Evolutionary conservation across 2,329 filamentous ascomycete genomes (phyloP).

Genomic region (Falciphora oryzae): DNA sequence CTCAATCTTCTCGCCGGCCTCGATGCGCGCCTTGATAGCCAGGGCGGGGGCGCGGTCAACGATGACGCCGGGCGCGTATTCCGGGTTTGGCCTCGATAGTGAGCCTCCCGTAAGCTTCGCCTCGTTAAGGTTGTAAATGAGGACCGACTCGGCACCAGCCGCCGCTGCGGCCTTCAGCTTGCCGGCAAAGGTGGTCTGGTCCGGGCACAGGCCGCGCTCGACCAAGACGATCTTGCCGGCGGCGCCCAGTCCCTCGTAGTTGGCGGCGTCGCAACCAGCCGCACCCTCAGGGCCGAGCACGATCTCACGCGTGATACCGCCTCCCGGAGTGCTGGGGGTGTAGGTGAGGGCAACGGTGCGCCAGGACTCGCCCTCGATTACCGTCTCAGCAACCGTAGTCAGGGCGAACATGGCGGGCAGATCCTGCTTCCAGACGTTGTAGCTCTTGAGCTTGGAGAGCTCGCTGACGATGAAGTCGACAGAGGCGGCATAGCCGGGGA

Average conservation of each 20-base stretch:
- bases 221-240: constrained; percentile 8
- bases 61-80: constrained; percentile 3
- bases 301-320: constrained; percentile 5
- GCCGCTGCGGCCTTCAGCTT: constrained; percentile 7
- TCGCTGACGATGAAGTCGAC: constrained; percentile 8
- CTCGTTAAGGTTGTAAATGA: constrained; percentile 9
- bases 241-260: constrained; percentile 5
- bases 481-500: constrained; percentile 8
- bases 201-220: constrained; percentile 7
- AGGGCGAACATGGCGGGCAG: constrained; percentile 7
- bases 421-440: constrained; percentile 7
- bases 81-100: constrained; percentile 4
- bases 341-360: constrained; percentile 9
- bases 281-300: constrained; percentile 6
- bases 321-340: constrained; percentile 7
- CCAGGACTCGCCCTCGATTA: constrained; percentile 4
- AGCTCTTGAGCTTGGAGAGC: constrained; percentile 10
- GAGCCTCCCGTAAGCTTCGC: constrained; percentile 5
- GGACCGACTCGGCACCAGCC: constrained; percentile 7
- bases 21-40: constrained; percentile 5
- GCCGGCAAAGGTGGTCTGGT: constrained; percentile 8
- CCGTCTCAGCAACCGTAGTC: constrained; percentile 5
- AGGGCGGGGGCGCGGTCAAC: constrained; percentile 5
- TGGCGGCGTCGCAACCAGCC: constrained; percentile 6
- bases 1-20: constrained; percentile 5